Evolutionary conservation across 1,139 yeast genomes (phyloP).

Genomic region (Kurtzmaniella quercitrusa): DNA sequence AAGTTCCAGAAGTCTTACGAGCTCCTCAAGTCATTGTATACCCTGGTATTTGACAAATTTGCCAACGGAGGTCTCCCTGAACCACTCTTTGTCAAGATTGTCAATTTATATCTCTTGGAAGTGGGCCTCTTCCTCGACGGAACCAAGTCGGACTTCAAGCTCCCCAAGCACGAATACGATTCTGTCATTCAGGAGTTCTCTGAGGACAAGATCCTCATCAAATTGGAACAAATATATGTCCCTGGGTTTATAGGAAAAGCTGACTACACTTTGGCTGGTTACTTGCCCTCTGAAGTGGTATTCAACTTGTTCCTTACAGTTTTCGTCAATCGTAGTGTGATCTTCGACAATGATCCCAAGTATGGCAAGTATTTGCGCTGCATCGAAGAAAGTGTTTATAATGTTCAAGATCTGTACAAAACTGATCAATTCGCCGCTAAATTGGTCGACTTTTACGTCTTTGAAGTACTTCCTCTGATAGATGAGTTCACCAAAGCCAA

Average conservation of each 20-base stretch:
- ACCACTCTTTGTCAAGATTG: constrained; percentile 28
- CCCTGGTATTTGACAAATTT: constrained; percentile 18
- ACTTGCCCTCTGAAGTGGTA: constrained; percentile 32
- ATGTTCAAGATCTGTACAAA: constrained; percentile 12
- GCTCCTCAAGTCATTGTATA: constrained; percentile 22
- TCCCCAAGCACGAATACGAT: constrained; percentile 11
- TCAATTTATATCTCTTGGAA: constrained; percentile 34
- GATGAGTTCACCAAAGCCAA: constrained; percentile 26
- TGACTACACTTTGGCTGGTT: constrained; percentile 1
- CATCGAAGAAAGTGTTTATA: background rate
- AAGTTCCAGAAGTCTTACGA: constrained; percentile 32
- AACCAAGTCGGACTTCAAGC: constrained; percentile 2
- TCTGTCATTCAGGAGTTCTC: constrained; percentile 15
- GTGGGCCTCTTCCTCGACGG: constrained; percentile 27
- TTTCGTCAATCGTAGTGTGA: constrained; percentile 16
- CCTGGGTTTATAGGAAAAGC: constrained; percentile 12
- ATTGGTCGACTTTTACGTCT: constrained; percentile 30
- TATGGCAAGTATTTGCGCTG: background rate
- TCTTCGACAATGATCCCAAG: constrained; percentile 5
- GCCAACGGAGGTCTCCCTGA: constrained; percentile 24
- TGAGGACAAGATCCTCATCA: constrained; percentile 19
- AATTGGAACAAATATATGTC: constrained; percentile 18
- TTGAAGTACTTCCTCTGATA: constrained; percentile 32
- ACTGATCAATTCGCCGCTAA: constrained; percentile 14
- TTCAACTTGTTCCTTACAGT: constrained; percentile 30